Conservation (phyloP, 164 flowering plant species). For the Vitis cinerea region DNA sequence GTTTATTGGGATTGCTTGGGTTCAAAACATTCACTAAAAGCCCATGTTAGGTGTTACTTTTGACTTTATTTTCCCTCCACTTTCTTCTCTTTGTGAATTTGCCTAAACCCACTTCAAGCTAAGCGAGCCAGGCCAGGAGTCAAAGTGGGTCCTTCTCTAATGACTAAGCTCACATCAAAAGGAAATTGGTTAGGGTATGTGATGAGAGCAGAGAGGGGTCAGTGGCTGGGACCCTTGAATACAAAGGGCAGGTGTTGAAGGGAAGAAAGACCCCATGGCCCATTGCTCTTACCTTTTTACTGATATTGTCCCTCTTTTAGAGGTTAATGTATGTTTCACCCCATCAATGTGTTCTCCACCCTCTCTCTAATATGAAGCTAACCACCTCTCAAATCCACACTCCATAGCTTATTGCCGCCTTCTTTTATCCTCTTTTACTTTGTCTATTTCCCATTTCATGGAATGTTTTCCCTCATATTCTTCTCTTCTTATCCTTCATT, state of each 20-base stretch:
- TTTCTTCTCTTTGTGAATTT: neutral
- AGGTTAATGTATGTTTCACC: conserved; percentile 4
- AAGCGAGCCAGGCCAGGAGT: conserved; percentile 12
- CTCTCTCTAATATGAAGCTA: neutral
- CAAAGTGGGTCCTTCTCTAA: conserved; percentile 24
- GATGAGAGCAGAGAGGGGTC: neutral
- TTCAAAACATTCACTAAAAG: neutral
- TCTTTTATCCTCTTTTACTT: neutral
- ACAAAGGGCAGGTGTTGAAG: neutral
- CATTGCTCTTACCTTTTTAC: neutral
- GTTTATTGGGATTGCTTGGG: conserved; percentile 1
- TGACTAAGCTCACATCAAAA: conserved; percentile 17
- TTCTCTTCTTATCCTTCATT: neutral
- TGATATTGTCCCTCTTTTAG: conserved; percentile 15
- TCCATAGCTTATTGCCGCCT: conserved; percentile 3
- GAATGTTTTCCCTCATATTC: neutral
- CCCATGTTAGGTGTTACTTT: conserved; percentile 3
- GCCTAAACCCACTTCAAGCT: neutral
- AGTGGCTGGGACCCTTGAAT: neutral
- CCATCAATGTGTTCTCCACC: conserved; percentile 16
- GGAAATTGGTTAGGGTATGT: neutral
- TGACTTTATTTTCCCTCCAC: neutral
- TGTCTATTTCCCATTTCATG: neutral
- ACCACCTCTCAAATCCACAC: neutral
- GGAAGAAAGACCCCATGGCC: conserved; percentile 13